Conservation (phyloP, 371 early-diverging fungal species). For the Apophysomyces elegans region DNA sequence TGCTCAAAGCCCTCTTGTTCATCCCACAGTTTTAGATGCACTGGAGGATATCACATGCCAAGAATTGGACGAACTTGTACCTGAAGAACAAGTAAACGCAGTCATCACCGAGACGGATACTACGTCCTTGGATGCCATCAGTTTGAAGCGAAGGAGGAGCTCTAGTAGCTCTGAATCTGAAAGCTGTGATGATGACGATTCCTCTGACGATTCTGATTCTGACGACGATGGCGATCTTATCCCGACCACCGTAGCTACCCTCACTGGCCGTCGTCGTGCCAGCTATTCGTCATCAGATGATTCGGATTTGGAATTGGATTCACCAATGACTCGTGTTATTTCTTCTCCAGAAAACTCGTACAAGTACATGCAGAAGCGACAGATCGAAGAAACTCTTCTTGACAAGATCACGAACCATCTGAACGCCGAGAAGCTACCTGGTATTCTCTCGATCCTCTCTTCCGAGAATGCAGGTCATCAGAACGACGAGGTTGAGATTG, state of each 20-base stretch:
- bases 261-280: constrained; percentile 30
- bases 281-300: constrained; percentile 36
- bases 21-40: constrained; percentile 2
- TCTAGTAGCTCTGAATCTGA: constrained; percentile 25
- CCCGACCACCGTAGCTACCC: constrained; percentile 46
- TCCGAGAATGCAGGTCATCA: constrained; percentile 34
- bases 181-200: constrained; percentile 23
- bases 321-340: constrained; percentile 24
- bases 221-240: constrained; percentile 27
- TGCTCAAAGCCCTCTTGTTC: constrained; percentile 16
- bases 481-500: constrained; percentile 51
- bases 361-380: constrained; percentile 50
- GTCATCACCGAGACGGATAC: neutral
- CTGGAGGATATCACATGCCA: neutral
- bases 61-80: constrained; percentile 12
- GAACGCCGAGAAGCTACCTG: constrained; percentile 48
- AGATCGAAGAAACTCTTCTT: constrained; percentile 50
- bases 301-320: constrained; percentile 44
- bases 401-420: constrained; percentile 49
- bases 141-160: constrained; percentile 31
- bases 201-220: constrained; percentile 21
- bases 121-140: neutral
- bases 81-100: constrained; percentile 3
- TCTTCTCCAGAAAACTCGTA: constrained; percentile 21
- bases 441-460: constrained; percentile 49